Percentiles rank a stretch among this genome's conserved stretches.
phyloP scores from a whole-genome alignment of 2,329 filamentous ascomycete genomes.

The Trichophyton simii region DNA sequence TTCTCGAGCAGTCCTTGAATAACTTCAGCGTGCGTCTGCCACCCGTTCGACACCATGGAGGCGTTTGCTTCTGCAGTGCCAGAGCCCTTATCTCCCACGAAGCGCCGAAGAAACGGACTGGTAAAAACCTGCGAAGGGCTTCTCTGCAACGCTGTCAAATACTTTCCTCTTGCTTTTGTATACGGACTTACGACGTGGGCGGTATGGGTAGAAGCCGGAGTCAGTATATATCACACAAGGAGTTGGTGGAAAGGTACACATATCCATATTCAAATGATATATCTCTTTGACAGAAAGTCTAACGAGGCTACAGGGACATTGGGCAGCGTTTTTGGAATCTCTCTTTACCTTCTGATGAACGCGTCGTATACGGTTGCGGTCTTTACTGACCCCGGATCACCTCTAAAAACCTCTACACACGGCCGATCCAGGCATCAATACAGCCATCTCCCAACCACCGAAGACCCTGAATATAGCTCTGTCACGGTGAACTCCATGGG shows the following conservation, averaged over 20 bases:
- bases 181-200: constrained; percentile 89
- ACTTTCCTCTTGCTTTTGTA: constrained; percentile 80
- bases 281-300: constrained; percentile 1
- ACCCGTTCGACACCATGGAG: constrained; percentile 21
- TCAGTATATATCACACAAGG: constrained; percentile 48
- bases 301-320: constrained; percentile 17
- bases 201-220: constrained; percentile 68
- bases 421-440: constrained; percentile 40
- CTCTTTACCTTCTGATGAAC: constrained; percentile 67
- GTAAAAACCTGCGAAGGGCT: constrained; percentile 55
- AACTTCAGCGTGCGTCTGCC: not conserved
- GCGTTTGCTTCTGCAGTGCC: constrained; percentile 25
- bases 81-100: constrained; percentile 27
- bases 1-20: not conserved
- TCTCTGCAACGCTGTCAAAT: constrained; percentile 67
- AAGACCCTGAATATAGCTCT: constrained; percentile 51
- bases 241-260: constrained; percentile 34
- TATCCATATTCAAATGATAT: not conserved
- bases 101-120: constrained; percentile 31
- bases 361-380: constrained; percentile 86
- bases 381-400: constrained; percentile 75
- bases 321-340: constrained; percentile 43
- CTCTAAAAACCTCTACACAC: constrained; percentile 27
- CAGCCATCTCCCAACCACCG: constrained; percentile 65
- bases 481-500: constrained; percentile 91